phyloP scores from a whole-genome alignment of 1,284 basidiomycete species.

The Ganoderma resinaceum region DNA sequence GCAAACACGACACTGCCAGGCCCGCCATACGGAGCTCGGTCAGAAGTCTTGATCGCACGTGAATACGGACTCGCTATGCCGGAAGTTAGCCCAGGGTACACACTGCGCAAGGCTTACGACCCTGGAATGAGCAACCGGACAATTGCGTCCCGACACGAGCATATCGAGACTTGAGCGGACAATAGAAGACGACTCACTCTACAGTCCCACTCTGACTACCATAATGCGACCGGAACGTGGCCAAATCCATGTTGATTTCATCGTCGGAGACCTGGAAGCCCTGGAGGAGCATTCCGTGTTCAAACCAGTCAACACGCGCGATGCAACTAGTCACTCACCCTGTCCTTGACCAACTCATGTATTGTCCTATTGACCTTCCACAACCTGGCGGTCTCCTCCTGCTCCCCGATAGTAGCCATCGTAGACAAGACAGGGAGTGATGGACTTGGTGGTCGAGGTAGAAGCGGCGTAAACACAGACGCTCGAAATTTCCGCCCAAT shows the following conservation, averaged over 20 bases:
- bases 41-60: not conserved
- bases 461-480: conserved; percentile 32
- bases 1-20: not conserved
- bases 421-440: conserved; percentile 9
- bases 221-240: conserved; percentile 74
- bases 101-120: not conserved
- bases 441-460: conserved; percentile 22
- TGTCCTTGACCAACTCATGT: conserved; percentile 95
- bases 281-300: conserved; percentile 45
- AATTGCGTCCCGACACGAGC: not conserved
- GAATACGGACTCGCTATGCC: not conserved
- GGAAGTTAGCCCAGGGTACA: not conserved
- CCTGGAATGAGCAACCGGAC: not conserved
- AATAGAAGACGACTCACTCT: conserved; percentile 56
- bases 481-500: conserved; percentile 38
- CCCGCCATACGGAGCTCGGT: not conserved
- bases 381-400: conserved; percentile 82
- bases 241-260: conserved; percentile 87
- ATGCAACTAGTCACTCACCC: conserved; percentile 55
- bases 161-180: not conserved
- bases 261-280: conserved; percentile 92
- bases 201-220: conserved; percentile 67
- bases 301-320: not conserved
- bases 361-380: conserved; percentile 98
- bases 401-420: conserved; percentile 59